phyloP scores from a whole-genome alignment of 179 eudicot genomes.

The Corrigiola litoralis region DNA sequence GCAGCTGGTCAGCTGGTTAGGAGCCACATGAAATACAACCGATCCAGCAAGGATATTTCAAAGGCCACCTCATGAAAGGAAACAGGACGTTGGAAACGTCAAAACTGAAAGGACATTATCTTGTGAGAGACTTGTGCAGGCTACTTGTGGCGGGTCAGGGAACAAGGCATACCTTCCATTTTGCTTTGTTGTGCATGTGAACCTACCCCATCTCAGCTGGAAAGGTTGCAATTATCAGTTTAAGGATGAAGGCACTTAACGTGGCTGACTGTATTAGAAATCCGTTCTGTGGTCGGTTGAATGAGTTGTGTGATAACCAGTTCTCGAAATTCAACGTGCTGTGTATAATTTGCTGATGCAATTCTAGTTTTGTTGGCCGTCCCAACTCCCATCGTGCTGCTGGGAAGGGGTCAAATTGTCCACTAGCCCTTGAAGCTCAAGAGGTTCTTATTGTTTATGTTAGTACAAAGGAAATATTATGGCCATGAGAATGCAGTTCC shows the following conservation, averaged over 20 bases:
- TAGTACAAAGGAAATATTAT: too few relatives aligned
- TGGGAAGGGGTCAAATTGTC: background rate
- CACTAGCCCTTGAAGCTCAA: too few relatives aligned
- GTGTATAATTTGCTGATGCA: conserved; percentile 6
- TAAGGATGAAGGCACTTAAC: background rate
- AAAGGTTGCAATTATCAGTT: background rate
- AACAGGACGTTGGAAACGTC: background rate
- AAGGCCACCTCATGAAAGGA: background rate
- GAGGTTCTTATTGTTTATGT: too few relatives aligned
- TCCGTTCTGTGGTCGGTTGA: background rate
- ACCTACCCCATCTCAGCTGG: background rate
- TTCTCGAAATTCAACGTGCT: conserved; percentile 1
- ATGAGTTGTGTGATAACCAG: background rate
- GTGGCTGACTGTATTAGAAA: background rate
- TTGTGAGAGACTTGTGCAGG: too few relatives aligned
- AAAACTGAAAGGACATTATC: background rate
- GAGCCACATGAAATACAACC: conserved; percentile 61
- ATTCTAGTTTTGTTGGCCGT: background rate
- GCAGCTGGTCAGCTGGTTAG: conserved; percentile 56
- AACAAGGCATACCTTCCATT: background rate
- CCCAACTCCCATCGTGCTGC: background rate
- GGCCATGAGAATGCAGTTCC: too few relatives aligned
- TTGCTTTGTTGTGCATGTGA: conserved; percentile 6
- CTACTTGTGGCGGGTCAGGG: background rate
- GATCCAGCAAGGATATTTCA: conserved; percentile 41